Evolutionary conservation across 495 filamentous ascomycete genomes (phyloP).

Genomic region (Lasiosphaeriaceae sp.): DNA sequence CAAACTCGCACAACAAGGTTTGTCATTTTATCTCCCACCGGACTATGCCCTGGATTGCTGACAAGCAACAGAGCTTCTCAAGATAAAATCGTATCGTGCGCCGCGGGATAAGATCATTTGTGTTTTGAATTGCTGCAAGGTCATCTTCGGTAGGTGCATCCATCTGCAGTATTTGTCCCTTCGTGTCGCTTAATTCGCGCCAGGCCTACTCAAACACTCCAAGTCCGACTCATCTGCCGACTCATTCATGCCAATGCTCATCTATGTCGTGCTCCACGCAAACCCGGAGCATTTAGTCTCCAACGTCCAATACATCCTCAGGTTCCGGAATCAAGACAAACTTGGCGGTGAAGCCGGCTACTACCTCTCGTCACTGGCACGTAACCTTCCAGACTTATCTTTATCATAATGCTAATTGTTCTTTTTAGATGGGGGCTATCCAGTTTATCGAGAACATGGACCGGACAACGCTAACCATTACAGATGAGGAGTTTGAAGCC

Average conservation of each 20-base stretch:
- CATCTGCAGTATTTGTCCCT: neutral
- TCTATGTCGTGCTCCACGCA: constrained; percentile 90
- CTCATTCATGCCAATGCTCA: constrained; percentile 90
- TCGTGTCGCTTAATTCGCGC: constrained; percentile 15
- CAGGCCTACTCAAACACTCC: constrained; percentile 84
- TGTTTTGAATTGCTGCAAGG: constrained; percentile 97
- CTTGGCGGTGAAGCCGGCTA: constrained; percentile 95
- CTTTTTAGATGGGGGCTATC: constrained; percentile 79
- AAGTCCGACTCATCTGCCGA: constrained; percentile 94
- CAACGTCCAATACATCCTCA: constrained; percentile 96
- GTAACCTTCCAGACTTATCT: constrained; percentile 15
- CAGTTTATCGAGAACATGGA: constrained; percentile 97
- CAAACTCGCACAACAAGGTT: constrained; percentile 81
- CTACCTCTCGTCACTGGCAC: constrained; percentile 91
- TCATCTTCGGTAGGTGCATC: constrained; percentile 89
- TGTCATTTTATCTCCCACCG: constrained; percentile 13
- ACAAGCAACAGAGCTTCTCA: constrained; percentile 68
- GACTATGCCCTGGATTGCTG: constrained; percentile 11
- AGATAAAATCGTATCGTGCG: constrained; percentile 93
- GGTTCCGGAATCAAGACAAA: constrained; percentile 97
- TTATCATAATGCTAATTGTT: constrained; percentile 5
- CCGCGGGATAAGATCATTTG: constrained; percentile 98
- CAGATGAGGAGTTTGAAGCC: constrained; percentile 89
- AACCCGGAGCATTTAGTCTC: constrained; percentile 94
- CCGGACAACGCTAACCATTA: constrained; percentile 86